Base-by-base conservation (phyloP, 768 basidiomycete genomes). In the Tulasnella sp. region DNA sequence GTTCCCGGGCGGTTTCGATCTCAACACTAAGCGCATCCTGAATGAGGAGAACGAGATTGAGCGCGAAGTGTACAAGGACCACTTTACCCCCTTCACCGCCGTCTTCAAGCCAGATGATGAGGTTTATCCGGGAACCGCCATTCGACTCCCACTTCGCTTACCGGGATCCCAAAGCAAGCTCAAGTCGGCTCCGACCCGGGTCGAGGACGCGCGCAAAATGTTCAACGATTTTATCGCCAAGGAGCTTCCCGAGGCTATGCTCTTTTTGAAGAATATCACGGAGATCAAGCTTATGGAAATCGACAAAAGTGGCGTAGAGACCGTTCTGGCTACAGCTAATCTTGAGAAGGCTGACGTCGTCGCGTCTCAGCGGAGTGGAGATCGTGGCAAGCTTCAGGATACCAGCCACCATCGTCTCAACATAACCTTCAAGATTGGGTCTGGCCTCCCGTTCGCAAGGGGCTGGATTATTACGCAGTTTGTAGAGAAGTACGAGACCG, bases 101-200 rank as follows among this genome's bases (percentile, higher is more conserved):
- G 45, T 72, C 25, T 42, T 39, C 38, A 42, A 22, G 5, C 8
- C 5, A 5, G 37, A 72, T 12, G 71, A 49, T 14, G 31, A 49
- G 15, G 42, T 14, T 4, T 86, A 78, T 3, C 52, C 36, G 29
- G 86, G 86, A 0, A 84, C 88, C 0, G 79, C 86, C 68, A 84
- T 88, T 42, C 83, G 88, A 1, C 84, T 88, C 25, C 87, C 88
- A 0, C 80, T 89, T 15, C 83, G 88, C 9, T 80, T 79, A 14
- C 68, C 77, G 7, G 71, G 80, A 1, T 79, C 79, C 14, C 84
- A 86, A 76, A 86, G 84, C 67, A 76, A 79, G 11, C 82, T 29
- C 67, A 80, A 1, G 81, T 80, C 25, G 86, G 87, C 78, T 76
- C 87, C 15, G 81, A 82, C 36, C 82, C 86, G 31, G 81, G 83